These are phyloP conservation scores for Macroventuria anomochaeta DNA, from an alignment of 2,329 filamentous ascomycete genomes.

Conservation along the genomic window DNA sequence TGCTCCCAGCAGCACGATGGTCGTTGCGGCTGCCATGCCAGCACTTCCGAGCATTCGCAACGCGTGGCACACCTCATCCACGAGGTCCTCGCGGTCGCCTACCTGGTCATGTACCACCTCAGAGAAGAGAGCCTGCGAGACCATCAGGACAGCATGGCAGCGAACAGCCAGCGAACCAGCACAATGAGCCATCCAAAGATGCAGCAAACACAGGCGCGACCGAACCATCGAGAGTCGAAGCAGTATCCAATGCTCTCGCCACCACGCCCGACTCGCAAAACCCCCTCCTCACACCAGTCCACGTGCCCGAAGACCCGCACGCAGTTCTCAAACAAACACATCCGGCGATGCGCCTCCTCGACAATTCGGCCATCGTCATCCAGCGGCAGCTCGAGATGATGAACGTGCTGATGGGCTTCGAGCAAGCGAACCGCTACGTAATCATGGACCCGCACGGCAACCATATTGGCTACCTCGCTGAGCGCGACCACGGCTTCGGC, in stretches of 20 bases:
- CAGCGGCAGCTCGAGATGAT: constrained; percentile 70
- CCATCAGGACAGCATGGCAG: constrained; percentile 19
- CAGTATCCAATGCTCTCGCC: constrained; percentile 55
- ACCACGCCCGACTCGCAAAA: constrained; percentile 52
- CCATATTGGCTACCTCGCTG: constrained; percentile 69
- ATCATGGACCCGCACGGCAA: constrained; percentile 69
- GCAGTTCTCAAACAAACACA: constrained; percentile 64
- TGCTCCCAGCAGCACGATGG: constrained; percentile 38
- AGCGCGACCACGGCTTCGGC: constrained; percentile 66
- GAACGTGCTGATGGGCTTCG: constrained; percentile 70
- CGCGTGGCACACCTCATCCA: constrained; percentile 26
- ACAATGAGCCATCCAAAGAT: constrained; percentile 24
- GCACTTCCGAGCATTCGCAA: constrained; percentile 30
- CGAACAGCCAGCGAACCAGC: constrained; percentile 10
- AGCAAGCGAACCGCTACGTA: constrained; percentile 70
- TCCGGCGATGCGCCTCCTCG: constrained; percentile 63
- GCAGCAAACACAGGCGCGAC: constrained; percentile 1
- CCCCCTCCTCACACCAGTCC: constrained; percentile 64
- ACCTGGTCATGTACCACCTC: constrained; percentile 24
- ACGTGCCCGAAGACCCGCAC: constrained; percentile 67
- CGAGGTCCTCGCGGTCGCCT: constrained; percentile 35
- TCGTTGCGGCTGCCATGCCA: constrained; percentile 37
- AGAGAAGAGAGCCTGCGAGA: constrained; percentile 16
- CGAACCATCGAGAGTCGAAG: constrained; percentile 47
- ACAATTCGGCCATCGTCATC: constrained; percentile 67